Evolutionary conservation across 331 rosid genomes (phyloP), one percentile per base, ranked within the genome.

Genomic region (Saraca asoca): DNA sequence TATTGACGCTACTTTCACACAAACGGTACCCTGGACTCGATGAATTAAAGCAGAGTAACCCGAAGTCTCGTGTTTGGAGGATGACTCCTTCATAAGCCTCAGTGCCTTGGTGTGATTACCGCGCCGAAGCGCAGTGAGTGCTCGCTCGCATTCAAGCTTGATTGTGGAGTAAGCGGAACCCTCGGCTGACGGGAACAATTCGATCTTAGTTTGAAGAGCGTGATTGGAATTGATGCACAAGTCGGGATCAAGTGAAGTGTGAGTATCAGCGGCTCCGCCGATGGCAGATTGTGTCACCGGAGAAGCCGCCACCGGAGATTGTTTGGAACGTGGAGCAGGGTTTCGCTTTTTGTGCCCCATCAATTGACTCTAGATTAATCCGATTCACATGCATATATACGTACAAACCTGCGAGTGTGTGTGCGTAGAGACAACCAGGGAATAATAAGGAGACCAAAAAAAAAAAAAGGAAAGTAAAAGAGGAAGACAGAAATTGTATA

Each of bases 331-430:
- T 39, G 85, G 67, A 67, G 82, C 87, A 63, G 73, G 55, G 76
- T 67, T 85, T 82, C 88, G 85, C 90, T 89, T 91, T 78, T 89
- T 91, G 74, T 78, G 84, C 71, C 91, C 96, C 98, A 91, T 91
- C 12, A 44, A 58, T 68, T 60, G 68, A 68, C 77, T 77, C 79
- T 75, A 66, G 58, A 58, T 72, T 71, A 83, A 83, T 89, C 88
- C 54, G 81, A 91, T 62, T 62, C 82, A 72, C 87, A 80, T 80
- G 87, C 96, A 87, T 87, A 80, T 62, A 79, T 57, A 44, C 58
- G 9, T 62, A 1, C 6, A 20, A 17, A 71, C 37, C 42, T 15
- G 13, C 42, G 29, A 15, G 41, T 19, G 68, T 57, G 43, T 13
- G 7, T 67, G 9, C 38, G 49, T 12, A 4, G 24, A 18, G 9